Evolutionary conservation across 257 asterid genomes (phyloP), one percentile per base, ranked within the genome.

Genomic region (Solanum stenotomum): DNA sequence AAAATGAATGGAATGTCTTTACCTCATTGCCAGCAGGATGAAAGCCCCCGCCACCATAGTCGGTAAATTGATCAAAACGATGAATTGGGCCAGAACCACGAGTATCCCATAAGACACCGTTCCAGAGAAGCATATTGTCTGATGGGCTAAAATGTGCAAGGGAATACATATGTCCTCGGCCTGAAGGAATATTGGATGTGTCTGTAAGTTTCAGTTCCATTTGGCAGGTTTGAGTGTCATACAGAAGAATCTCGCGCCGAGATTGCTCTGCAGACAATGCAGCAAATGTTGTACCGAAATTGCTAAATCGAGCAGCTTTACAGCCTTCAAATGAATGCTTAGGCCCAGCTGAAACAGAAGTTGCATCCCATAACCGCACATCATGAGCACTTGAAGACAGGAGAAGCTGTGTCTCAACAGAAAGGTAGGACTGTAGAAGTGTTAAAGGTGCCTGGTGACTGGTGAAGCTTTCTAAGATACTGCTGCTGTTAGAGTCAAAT

Each of bases 1-100:
- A 16, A 85, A 81, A 33, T 38, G 37, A 74, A 13, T 40, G 29
- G 56, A 9, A 83, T 22, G 25, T 56, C 90, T 46, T 86, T 93
- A 97, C 99, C 99, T 97, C 99, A 86, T 96, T 97, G 81, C 99
- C 98, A 86, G 99, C 96, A 87, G 99, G 99, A 92, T 97, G 99
- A 88, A 97, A 97, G 63, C 99, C 98, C 34, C 99, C 99, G 27
- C 99, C 99, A 10, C 99, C 99, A 87, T 93, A 96, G 91, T 95
- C 99, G 1, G 98, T 91, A 82, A 94, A 96, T 84, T 94, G 98
- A 89, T 97, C 99, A 89, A 97, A 97, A 42, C 98, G 98, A 89
- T 95, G 98, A 44, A 94, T 87, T 35, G 94, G 97, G 71, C 92
- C 91, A 5, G 98, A 88, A 34, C 88, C 94, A 90, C 99, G 95